phyloP scores from a whole-genome alignment of 2,329 filamentous ascomycete genomes.

The Hysterium pulicare region DNA sequence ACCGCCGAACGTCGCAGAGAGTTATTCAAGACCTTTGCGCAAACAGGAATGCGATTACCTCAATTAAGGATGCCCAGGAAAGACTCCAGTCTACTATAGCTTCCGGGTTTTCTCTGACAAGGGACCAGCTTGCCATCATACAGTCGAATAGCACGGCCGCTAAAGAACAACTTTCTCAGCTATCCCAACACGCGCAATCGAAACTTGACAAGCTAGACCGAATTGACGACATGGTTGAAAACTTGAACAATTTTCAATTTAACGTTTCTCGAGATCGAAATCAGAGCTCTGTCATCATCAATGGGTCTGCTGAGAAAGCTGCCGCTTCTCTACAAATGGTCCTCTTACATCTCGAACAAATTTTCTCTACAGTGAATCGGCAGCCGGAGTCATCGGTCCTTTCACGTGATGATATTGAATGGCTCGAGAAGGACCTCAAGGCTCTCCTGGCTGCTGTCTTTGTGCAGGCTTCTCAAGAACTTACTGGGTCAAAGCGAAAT shows the following conservation, averaged over 20 bases:
- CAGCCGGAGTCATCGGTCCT: neutral
- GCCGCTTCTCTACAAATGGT: neutral
- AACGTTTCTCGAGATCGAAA: neutral
- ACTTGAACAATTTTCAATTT: neutral
- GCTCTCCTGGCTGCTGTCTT: neutral
- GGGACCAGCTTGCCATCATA: neutral
- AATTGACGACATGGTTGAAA: neutral
- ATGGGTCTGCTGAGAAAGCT: neutral
- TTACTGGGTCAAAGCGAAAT: neutral
- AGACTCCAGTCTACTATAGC: neutral
- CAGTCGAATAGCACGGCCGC: neutral
- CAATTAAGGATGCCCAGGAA: neutral
- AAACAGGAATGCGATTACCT: neutral
- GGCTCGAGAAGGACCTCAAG: neutral
- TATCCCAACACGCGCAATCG: neutral
- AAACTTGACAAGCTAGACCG: neutral
- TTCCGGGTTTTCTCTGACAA: neutral
- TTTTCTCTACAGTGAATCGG: neutral
- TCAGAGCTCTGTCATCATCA: neutral
- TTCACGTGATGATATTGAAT: neutral
- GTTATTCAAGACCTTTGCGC: neutral
- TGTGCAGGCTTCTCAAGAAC: neutral
- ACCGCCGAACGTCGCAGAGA: neutral
- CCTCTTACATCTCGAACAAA: neutral
- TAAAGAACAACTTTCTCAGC: neutral